Percentiles rank a stretch among this genome's conserved stretches.
These are phyloP conservation scores for Wilcoxina mikolae DNA, from an alignment of 495 filamentous ascomycete species.

Conservation along the genomic window DNA sequence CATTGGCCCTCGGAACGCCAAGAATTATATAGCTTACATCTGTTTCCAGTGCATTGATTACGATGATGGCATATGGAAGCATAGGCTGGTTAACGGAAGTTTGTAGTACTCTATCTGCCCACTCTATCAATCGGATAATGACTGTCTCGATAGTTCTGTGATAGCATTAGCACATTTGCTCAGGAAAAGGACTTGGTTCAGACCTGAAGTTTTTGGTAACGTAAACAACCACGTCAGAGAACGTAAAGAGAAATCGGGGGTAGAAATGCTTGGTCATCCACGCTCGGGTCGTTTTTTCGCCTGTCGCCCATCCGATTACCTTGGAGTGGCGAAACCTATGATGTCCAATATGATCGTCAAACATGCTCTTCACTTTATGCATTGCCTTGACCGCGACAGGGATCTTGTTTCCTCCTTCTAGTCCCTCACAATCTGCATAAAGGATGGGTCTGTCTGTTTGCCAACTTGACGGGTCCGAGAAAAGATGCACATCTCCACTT, in stretches of 20 bases:
- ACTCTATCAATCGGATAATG: conserved; percentile 15
- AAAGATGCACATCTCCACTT: conserved; percentile 50
- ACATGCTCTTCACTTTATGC: too few relatives aligned
- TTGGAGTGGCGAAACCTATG: too few relatives aligned
- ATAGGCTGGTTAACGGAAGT: conserved; percentile 20
- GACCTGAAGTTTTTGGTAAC: conserved; percentile 20
- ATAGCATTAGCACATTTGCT: background rate
- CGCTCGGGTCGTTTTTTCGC: background rate
- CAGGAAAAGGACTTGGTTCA: background rate
- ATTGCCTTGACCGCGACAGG: too few relatives aligned
- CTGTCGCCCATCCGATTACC: too few relatives aligned
- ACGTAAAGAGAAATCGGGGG: conserved; percentile 18
- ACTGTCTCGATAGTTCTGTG: conserved; percentile 17
- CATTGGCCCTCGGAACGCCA: too few relatives aligned
- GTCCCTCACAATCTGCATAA: conserved; percentile 25
- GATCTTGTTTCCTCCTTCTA: conserved; percentile 23
- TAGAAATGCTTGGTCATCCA: conserved; percentile 16
- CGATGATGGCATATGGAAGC: conserved; percentile 21
- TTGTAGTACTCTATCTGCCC: conserved; percentile 18
- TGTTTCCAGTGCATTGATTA: conserved; percentile 17
- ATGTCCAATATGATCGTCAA: too few relatives aligned
- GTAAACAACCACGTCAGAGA: conserved; percentile 25
- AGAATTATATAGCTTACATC: too few relatives aligned
- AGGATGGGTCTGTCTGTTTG: conserved; percentile 18
- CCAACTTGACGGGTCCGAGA: conserved; percentile 41